These are phyloP conservation scores for Micromonas pusilla DNA, from an alignment of 139 green algal species.

Conservation along the genomic window DNA sequence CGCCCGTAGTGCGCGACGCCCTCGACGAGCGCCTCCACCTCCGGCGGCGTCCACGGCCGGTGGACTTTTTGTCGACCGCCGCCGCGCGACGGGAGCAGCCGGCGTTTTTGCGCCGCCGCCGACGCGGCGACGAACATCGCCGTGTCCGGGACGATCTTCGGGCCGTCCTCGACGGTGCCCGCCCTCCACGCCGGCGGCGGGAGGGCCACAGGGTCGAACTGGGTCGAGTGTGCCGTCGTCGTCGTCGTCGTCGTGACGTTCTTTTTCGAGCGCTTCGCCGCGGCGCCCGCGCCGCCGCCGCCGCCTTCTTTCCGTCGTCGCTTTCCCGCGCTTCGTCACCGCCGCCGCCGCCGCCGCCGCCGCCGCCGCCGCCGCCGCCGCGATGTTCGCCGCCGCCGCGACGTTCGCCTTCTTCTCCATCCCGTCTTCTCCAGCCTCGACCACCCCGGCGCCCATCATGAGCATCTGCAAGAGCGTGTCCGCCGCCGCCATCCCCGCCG, in stretches of 20 bases:
- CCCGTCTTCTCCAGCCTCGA: no score
- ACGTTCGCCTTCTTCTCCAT: no score
- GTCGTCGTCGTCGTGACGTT: not conserved
- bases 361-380: no score
- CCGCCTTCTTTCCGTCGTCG: not conserved
- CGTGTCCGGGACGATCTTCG: not conserved
- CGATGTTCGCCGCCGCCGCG: no score
- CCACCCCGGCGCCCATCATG: not conserved
- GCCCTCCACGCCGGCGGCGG: not conserved
- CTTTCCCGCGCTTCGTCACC: not conserved
- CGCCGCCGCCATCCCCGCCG: not conserved
- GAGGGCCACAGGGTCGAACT: not conserved
- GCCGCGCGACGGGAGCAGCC: constrained; percentile 9
- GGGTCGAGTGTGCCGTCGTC: not conserved
- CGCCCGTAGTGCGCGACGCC: constrained; percentile 59
- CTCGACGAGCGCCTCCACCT: constrained; percentile 63
- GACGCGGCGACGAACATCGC: not conserved
- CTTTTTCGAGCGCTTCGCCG: not conserved
- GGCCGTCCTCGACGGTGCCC: not conserved
- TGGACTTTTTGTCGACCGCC: constrained; percentile 28
- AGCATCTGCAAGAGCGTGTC: not conserved
- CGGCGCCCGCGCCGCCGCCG: not conserved
- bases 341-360: no score
- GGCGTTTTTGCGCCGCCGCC: not conserved
- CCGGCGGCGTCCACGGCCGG: constrained; percentile 51